Evolutionary conservation across 805 yeast species (phyloP).

Genomic region (Saitoella complicata): DNA sequence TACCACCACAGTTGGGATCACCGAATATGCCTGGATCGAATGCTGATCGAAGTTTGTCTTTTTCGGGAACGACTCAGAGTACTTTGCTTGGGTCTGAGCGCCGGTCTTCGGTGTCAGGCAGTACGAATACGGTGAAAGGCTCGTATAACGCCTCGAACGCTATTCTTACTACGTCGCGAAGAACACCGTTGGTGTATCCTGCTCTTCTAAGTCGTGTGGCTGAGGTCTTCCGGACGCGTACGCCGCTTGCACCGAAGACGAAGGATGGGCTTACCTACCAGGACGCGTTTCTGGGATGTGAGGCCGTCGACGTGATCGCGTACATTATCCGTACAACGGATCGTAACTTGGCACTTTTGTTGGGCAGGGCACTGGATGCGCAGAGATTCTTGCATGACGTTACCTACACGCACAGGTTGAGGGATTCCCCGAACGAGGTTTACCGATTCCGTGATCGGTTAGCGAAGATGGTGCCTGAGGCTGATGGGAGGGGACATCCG

Average conservation of each 20-base stretch:
- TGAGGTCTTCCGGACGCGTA: constrained; percentile 48
- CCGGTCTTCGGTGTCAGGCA: too few species aligned
- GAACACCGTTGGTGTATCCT: constrained; percentile 44
- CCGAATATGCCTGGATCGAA: too few species aligned
- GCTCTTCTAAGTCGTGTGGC: constrained; percentile 82
- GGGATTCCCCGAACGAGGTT: constrained; percentile 77
- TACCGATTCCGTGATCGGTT: constrained; percentile 45
- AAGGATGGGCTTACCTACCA: constrained; percentile 86
- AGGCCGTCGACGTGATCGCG: constrained; percentile 84
- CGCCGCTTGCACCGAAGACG: constrained; percentile 58
- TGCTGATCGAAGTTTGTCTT: too few species aligned
- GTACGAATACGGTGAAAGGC: too few species aligned
- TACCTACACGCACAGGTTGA: constrained; percentile 77
- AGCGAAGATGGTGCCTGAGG: constrained; percentile 2
- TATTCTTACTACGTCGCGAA: not conserved
- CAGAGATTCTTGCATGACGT: constrained; percentile 92
- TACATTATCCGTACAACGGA: constrained; percentile 78
- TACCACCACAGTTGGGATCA: too few species aligned
- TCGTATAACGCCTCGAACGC: not conserved
- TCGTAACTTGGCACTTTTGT: constrained; percentile 68
- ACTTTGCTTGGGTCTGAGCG: too few species aligned
- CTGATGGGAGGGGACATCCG: not conserved
- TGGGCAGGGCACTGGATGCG: constrained; percentile 87
- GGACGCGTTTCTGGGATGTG: constrained; percentile 84
- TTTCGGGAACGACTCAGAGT: too few species aligned